phyloP scores from a whole-genome alignment of 306 rosid species.

The Cicer judaicum region DNA sequence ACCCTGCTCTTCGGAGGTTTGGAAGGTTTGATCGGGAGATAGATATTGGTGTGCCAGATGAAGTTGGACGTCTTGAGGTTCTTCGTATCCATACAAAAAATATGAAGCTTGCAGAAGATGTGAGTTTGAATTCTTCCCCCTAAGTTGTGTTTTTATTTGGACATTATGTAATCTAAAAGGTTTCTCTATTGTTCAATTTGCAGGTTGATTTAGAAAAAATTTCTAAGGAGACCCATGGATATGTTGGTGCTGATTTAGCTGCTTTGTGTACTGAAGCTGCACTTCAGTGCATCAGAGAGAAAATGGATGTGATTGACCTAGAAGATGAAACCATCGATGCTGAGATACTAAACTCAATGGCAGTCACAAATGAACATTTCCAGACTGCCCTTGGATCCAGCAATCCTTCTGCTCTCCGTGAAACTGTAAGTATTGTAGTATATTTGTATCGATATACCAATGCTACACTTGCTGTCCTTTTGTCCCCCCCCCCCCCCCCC shows the following conservation, averaged over 20 bases:
- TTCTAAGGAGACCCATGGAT: slow-evolving; percentile 91
- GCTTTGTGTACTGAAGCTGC: slow-evolving; percentile 99
- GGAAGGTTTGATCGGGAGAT: slow-evolving; percentile 99
- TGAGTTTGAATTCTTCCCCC: slow-evolving; percentile 44
- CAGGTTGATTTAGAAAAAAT: slow-evolving; percentile 96
- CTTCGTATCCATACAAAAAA: slow-evolving; percentile 96
- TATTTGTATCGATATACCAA: not conserved
- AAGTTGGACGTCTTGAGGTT: slow-evolving; percentile 96
- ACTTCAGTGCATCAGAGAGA: slow-evolving; percentile 96
- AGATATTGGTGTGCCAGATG: slow-evolving; percentile 96
- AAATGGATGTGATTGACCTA: slow-evolving; percentile 94
- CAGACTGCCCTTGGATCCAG: slow-evolving; percentile 94
- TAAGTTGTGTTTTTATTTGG: slow-evolving; percentile 14
- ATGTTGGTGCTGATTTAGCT: slow-evolving; percentile 97
- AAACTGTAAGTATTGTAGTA: slow-evolving; percentile 70
- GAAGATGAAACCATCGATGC: slow-evolving; percentile 97
- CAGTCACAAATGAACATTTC: slow-evolving; percentile 94
- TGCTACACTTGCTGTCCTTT: not conserved
- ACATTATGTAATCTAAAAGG: slow-evolving; percentile 20
- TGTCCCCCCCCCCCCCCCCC: slow-evolving; percentile 22
- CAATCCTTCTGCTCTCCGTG: slow-evolving; percentile 97
- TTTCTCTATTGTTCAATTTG: slow-evolving; percentile 6
- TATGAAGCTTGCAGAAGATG: slow-evolving; percentile 97
- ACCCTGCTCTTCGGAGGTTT: slow-evolving; percentile 95
- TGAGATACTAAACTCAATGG: slow-evolving; percentile 94